phyloP scores from a whole-genome alignment of 129 eudicot genomes.

The Tagetes patula region DNA sequence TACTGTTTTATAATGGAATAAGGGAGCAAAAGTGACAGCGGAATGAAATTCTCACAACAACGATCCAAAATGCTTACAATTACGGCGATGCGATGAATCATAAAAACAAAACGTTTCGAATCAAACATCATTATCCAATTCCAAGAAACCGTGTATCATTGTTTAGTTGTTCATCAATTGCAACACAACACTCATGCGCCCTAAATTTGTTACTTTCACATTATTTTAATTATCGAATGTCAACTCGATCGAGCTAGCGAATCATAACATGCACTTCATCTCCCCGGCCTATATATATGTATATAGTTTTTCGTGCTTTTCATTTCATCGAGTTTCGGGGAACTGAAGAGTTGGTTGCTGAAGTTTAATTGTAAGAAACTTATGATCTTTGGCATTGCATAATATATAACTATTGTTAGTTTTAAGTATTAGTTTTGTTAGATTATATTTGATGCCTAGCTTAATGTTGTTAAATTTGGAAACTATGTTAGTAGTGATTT shows the following conservation, averaged over 20 bases:
- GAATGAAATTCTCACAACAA: slow-evolving; percentile 22
- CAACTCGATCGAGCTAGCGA: not conserved
- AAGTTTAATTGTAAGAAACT: not conserved
- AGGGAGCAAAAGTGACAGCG: not conserved
- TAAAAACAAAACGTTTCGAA: not conserved
- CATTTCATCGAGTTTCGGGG: not conserved
- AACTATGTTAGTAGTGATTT: not conserved
- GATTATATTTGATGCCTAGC: not conserved
- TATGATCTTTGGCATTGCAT: too few species aligned
- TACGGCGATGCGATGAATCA: not conserved
- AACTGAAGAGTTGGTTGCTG: not conserved
- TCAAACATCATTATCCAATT: slow-evolving; percentile 23
- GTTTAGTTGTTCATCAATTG: slow-evolving; percentile 19
- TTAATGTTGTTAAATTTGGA: not conserved
- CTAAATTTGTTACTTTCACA: too few species aligned
- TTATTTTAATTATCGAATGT: not conserved
- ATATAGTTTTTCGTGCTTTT: not conserved
- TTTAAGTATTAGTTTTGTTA: not conserved
- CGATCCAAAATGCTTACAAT: slow-evolving; percentile 19
- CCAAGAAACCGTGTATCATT: slow-evolving; percentile 14
- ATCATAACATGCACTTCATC: too few species aligned
- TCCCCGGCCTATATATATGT: too few species aligned
- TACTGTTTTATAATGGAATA: not conserved
- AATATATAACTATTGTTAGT: too few species aligned
- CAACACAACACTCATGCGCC: too few species aligned